These are phyloP conservation scores for Salix koriyanagi DNA, from an alignment of 345 rosid species.

Conservation along the genomic window DNA sequence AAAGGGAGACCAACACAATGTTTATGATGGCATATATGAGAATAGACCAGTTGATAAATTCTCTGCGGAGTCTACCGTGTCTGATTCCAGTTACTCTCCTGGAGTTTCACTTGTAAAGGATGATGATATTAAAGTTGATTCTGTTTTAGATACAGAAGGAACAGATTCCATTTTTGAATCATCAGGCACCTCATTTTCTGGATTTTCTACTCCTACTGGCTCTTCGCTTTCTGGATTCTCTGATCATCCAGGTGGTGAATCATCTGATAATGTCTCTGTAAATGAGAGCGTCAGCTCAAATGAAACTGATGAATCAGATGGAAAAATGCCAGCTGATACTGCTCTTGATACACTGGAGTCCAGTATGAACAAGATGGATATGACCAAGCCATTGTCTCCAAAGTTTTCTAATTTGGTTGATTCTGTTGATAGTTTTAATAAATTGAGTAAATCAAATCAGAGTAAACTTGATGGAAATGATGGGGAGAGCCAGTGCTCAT, in stretches of 20 bases:
- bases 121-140: slow-evolving; percentile 40
- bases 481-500: slow-evolving; percentile 23
- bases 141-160: slow-evolving; percentile 40
- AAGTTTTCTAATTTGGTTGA: slow-evolving; percentile 67
- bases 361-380: slow-evolving; percentile 32
- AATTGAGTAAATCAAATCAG: slow-evolving; percentile 24
- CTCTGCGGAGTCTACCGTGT: slow-evolving; percentile 24
- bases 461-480: slow-evolving; percentile 24
- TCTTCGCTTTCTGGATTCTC: slow-evolving; percentile 75
- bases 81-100: slow-evolving; percentile 29
- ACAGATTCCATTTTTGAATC: slow-evolving; percentile 46
- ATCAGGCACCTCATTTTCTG: slow-evolving; percentile 62
- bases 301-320: slow-evolving; percentile 52
- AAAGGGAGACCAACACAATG: slow-evolving; percentile 25
- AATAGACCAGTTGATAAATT: slow-evolving; percentile 33
- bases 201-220: slow-evolving; percentile 58
- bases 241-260: slow-evolving; percentile 44
- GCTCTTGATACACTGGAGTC: slow-evolving; percentile 33
- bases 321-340: slow-evolving; percentile 31
- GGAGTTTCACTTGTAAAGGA: slow-evolving; percentile 30
- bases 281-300: slow-evolving; percentile 60
- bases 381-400: slow-evolving; percentile 52
- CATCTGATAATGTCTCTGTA: slow-evolving; percentile 68
- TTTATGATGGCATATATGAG: slow-evolving; percentile 18
- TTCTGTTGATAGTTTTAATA: slow-evolving; percentile 43